Percentiles rank a stretch among this genome's conserved stretches.
Evolutionary conservation across 2,329 filamentous ascomycete genomes (phyloP).

Genomic region (Aspergillus bombycis): DNA sequence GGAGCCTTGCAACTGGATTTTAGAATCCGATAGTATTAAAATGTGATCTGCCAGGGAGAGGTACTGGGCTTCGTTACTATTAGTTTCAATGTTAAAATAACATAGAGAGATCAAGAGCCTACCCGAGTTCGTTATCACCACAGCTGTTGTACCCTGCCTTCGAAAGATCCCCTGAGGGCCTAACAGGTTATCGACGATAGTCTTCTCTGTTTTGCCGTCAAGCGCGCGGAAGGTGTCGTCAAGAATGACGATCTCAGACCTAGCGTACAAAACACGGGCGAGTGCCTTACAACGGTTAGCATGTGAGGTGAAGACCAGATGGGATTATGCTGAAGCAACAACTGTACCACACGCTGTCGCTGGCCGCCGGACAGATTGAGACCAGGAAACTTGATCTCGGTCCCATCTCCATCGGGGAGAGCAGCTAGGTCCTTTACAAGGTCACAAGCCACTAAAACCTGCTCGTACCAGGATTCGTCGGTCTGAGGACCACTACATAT

Average conservation of each 20-base stretch:
- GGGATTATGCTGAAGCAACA: too few relatives aligned
- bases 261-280: constrained; percentile 2
- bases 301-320: too few relatives aligned
- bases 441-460: not conserved
- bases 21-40: not conserved
- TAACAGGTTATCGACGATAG: not conserved
- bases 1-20: not conserved
- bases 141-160: not conserved
- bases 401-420: not conserved
- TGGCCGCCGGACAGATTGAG: constrained; percentile 5
- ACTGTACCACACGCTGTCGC: constrained; percentile 5
- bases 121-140: constrained; percentile 1
- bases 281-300: not conserved
- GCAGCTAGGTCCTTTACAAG: not conserved
- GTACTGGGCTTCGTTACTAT: not conserved
- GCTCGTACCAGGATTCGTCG: not conserved
- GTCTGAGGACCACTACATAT: not conserved
- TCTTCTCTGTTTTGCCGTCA: not conserved
- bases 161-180: not conserved
- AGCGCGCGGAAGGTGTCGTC: constrained; percentile 7
- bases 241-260: not conserved
- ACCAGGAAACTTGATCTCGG: not conserved
- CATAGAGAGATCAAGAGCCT: not conserved
- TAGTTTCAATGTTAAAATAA: not conserved
- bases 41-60: not conserved